These are phyloP conservation scores for Cochliopodium minus DNA, from an alignment of 208 protist genomes.

Conservation along the genomic window DNA sequence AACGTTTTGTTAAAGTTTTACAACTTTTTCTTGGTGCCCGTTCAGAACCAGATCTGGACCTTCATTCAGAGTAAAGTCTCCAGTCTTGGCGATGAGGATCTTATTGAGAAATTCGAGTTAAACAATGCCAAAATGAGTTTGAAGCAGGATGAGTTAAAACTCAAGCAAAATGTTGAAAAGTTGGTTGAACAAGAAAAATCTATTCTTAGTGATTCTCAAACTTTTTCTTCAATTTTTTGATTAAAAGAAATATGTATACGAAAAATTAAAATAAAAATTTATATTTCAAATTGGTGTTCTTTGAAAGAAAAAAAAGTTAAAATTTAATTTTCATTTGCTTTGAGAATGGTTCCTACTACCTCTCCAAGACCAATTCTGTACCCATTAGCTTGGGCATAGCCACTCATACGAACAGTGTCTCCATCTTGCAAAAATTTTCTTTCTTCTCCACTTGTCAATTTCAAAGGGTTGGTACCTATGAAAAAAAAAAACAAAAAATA, in stretches of 20 bases:
- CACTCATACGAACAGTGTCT: constrained; percentile 42
- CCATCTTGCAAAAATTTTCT: constrained; percentile 58
- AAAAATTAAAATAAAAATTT: no score
- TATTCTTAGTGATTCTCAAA: constrained; percentile 19
- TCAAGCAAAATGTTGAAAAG: constrained; percentile 18
- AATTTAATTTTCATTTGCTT: no score
- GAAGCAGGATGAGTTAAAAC: constrained; percentile 27
- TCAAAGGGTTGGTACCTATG: constrained; percentile 35
- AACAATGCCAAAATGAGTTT: constrained; percentile 23
- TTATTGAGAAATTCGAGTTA: constrained; percentile 33
- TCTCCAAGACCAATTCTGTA: constrained; percentile 48
- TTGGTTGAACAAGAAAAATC: constrained; percentile 21
- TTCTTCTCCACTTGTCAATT: constrained; percentile 24
- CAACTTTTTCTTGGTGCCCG: constrained; percentile 36
- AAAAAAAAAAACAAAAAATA: no score
- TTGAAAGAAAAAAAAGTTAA: no score
- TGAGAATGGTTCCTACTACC: no score
- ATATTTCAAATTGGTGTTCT: no score
- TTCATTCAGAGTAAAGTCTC: constrained; percentile 27
- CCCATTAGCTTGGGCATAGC: constrained; percentile 39
- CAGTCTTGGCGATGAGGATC: constrained; percentile 18
- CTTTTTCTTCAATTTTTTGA: no score
- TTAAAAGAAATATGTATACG: no score
- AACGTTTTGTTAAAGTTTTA: constrained; percentile 41
- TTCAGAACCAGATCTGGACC: constrained; percentile 32